Base-by-base conservation (phyloP, 306 rosid species). In the Cyclanthera cordifolia region DNA sequence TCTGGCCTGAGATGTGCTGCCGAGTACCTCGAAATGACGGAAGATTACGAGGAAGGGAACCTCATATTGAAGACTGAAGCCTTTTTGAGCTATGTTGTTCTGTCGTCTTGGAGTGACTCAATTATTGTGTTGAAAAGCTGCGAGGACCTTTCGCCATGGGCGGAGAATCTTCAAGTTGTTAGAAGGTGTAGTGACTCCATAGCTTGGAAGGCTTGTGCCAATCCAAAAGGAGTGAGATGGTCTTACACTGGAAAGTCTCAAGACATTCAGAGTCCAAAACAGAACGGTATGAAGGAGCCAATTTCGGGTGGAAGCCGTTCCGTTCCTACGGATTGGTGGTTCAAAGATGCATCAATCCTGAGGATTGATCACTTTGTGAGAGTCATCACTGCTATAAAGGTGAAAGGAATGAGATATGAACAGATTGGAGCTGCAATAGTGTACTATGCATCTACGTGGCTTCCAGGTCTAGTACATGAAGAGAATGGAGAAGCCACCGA, bases 201-300 rank as follows among this genome's bases (percentile, higher is more conserved):
- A 45, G 97, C 99, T 46, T 94, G 97, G 97, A 94, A 94, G 70
- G 97, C 99, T n/a, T 94, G 99, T 75, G 91, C 99, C 14, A 94
- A 90, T 81, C 99, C 99, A 13, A 94, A 88, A 74, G 99, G 97
- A 25, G 87, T 94, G 76, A 82, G 79, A 71, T 90, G 99, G 99
- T 73, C 96, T 6, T 94, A 90, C 67, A 86, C 99, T 0, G 95
- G 91, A 23, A 86, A 78, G 78, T 74, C 84, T 46, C 78, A 72
- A 16, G 86, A 83, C 37, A 77, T 59, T 79, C 78, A 91, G 1
- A 88, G 90, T 63, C 88, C 94, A 2, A 90, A 67, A 70, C 86
- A 90, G 95, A 83, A 79, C 81, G 84, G 85, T n/a, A 67, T 60
- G 73, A 83, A 93, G 73, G 95, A 93, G 52, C 75, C 87, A 4